Base-by-base conservation (phyloP, 2,329 filamentous ascomycete species). In the Drechslerella dactyloides region DNA sequence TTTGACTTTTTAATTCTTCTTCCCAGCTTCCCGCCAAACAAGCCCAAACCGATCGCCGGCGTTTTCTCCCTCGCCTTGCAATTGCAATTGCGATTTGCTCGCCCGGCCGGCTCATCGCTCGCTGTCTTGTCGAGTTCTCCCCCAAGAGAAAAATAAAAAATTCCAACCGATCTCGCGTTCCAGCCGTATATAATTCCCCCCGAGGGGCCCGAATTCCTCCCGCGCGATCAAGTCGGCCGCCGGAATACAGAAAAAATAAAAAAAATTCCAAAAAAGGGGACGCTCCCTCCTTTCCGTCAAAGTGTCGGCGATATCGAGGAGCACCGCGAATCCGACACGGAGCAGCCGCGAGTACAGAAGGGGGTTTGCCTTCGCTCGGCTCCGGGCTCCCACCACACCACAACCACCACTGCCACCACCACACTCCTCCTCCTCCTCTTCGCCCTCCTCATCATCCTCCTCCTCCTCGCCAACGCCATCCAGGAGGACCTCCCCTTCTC, bases 261-360 rank as follows among this genome's bases (percentile, higher is more conserved):
- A 40, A 56, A 42, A 30, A 30, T 15, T 23, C 50, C 17, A 10
- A 54, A 54, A 37, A 54, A 54, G 37, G 17, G 40, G 10, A 46
- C 37, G 30, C 13, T 17, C 21, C 37, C 11, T 19, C 8, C 23
- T 59, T 62, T 59, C 65, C 10, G 66, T 70, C 66, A 70, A 70
- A 56, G 54, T 70, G 66, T 70, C 66, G 59, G 66, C 66, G 66
- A 70, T 70, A 70, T 70, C 66, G 59, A 70, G 55, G 66, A 21
- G 42, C 44, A 44, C 30, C 48, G 53, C 58, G 27, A 64, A 59
- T 42, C 59, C 53, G 61, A 48, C 54, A 50, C 46, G 66, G 66
- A 58, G 51, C 58, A 40, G 57, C 37, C 55, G 55, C 52, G 55
- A 48, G 55, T 13, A 37, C 58, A 44, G 53, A 56, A 64, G 57